These are phyloP conservation scores for Moesziomyces antarcticus DNA, from an alignment of 1,284 basidiomycete species.

Conservation along the genomic window DNA sequence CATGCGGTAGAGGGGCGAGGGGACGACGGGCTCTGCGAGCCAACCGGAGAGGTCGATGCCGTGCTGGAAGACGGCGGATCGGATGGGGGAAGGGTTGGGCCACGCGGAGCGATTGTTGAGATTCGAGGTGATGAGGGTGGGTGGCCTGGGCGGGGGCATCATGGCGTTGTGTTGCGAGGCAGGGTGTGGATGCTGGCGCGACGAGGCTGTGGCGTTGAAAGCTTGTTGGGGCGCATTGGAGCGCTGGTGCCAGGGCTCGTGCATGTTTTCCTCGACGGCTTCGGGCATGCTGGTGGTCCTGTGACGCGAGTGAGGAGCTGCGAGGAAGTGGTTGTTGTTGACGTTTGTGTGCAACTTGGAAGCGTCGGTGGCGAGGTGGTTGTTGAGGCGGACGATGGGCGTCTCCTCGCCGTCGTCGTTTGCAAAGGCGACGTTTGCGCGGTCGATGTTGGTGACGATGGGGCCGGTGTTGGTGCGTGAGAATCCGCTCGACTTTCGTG, in stretches of 20 bases:
- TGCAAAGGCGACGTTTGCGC: conserved; percentile 17
- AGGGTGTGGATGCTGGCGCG: conserved; percentile 11
- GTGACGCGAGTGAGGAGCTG: conserved; percentile 25
- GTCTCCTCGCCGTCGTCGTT: conserved; percentile 58
- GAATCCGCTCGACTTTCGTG: conserved; percentile 44
- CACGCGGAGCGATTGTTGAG: conserved; percentile 31
- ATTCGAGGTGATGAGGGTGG: conserved; percentile 43
- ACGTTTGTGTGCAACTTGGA: conserved; percentile 18
- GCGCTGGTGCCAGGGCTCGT: conserved; percentile 20
- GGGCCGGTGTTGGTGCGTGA: conserved; percentile 46
- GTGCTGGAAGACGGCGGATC: conserved; percentile 23
- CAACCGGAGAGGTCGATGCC: conserved; percentile 60
- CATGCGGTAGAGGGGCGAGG: conserved; percentile 63
- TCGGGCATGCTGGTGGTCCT: conserved; percentile 41
- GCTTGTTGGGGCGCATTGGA: conserved; percentile 2
- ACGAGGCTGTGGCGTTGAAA: conserved; percentile 1
- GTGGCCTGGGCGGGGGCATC: conserved; percentile 39
- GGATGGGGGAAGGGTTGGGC: conserved; percentile 41
- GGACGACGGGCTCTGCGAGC: conserved; percentile 65
- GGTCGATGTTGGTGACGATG: conserved; percentile 54
- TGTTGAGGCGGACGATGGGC: conserved; percentile 45
- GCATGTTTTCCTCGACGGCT: conserved; percentile 14
- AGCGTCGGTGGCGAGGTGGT: conserved; percentile 17
- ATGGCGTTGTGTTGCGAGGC: conserved; percentile 14
- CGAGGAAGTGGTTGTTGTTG: conserved; percentile 23